Evolutionary conservation across 2,329 filamentous ascomycete genomes (phyloP).

Genomic region (Fusarium drepaniforme): DNA sequence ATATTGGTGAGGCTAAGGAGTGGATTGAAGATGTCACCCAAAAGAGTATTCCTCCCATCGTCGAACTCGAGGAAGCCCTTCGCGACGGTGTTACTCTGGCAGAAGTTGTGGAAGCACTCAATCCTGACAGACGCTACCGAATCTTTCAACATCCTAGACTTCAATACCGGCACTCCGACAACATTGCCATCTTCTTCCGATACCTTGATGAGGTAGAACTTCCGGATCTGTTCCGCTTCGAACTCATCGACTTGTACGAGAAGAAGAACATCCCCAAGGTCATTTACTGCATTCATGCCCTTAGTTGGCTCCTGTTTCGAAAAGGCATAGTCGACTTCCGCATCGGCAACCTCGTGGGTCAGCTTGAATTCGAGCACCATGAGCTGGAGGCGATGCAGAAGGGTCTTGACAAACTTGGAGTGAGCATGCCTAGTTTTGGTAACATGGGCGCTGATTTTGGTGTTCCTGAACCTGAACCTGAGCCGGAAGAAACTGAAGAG

Average conservation of each 20-base stretch:
- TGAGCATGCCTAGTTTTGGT: constrained; percentile 97
- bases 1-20: constrained; percentile 98
- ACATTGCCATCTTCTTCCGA: constrained; percentile 95
- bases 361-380: constrained; percentile 97
- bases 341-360: constrained; percentile 95
- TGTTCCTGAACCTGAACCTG: constrained; percentile 77
- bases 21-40: constrained; percentile 97
- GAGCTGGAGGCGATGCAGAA: constrained; percentile 98
- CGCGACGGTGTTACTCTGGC: constrained; percentile 94
- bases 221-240: constrained; percentile 95
- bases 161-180: constrained; percentile 96
- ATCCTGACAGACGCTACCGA: constrained; percentile 79
- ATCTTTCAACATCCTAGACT: constrained; percentile 90
- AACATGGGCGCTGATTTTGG: constrained; percentile 98
- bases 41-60: constrained; percentile 87
- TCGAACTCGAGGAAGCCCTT: constrained; percentile 92
- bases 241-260: constrained; percentile 97
- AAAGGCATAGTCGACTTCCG: constrained; percentile 96
- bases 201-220: constrained; percentile 93
- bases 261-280: constrained; percentile 99
- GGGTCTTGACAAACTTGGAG: constrained; percentile 93
- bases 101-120: constrained; percentile 90
- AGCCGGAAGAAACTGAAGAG: constrained; percentile 89
- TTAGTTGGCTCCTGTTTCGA: constrained; percentile 96
- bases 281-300: constrained; percentile 97